Conservation (phyloP, 352 stramenopile species). For the Pythium aristosporum region DNA sequence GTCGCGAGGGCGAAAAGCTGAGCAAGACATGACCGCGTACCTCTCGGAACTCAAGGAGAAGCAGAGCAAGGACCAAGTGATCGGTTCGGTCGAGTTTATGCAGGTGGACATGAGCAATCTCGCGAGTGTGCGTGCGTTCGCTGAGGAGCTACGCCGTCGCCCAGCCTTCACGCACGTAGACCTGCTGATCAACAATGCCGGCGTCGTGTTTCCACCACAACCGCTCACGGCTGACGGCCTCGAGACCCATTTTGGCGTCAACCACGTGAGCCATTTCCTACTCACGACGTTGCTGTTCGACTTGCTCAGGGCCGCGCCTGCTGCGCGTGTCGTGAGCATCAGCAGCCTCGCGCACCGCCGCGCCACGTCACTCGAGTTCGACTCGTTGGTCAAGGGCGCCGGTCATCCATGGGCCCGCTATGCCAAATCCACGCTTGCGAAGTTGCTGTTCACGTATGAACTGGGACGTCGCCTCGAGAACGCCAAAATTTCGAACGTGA, state of each 20-base stretch:
- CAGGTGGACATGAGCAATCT: constrained; percentile 45
- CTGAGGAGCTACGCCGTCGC: constrained; percentile 27
- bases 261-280: constrained; percentile 74
- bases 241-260: constrained; percentile 69
- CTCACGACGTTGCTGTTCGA: constrained; percentile 53
- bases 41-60: background rate
- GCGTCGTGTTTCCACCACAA: constrained; percentile 35
- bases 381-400: constrained; percentile 9
- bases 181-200: constrained; percentile 77
- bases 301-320: constrained; percentile 28
- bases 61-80: background rate
- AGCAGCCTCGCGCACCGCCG: constrained; percentile 32
- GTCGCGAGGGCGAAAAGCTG: constrained; percentile 10
- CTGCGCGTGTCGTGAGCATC: constrained; percentile 43
- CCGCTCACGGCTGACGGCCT: constrained; percentile 36
- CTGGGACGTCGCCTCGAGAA: constrained; percentile 22
- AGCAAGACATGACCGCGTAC: constrained; percentile 7
- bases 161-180: constrained; percentile 43
- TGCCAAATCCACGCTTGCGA: constrained; percentile 30
- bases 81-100: constrained; percentile 36
- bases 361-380: constrained; percentile 14
- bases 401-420: constrained; percentile 15
- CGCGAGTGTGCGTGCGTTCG: constrained; percentile 44
- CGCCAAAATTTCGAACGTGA: constrained; percentile 23
- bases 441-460: constrained; percentile 26